Evolutionary conservation across 2,329 filamentous ascomycete species (phyloP).

Genomic region (Fusarium sp.): DNA sequence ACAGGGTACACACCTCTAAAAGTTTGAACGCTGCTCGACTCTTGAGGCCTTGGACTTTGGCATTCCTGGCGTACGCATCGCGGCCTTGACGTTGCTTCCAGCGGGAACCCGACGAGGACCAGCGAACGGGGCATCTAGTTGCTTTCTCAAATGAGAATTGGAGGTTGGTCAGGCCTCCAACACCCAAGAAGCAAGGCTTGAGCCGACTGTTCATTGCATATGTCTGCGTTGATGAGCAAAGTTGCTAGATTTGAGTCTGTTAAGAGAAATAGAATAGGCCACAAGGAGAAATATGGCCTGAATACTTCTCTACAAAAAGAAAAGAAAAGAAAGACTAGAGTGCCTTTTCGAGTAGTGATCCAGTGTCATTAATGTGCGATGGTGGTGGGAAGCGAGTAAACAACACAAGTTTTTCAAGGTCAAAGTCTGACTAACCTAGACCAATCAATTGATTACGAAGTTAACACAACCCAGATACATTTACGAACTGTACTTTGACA

Average conservation of each 20-base stretch:
- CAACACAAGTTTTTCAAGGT: not conserved
- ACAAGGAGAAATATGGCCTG: too few species aligned
- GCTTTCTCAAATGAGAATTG: not conserved
- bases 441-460: not conserved
- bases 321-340: not conserved
- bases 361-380: not conserved
- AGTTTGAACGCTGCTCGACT: slow-evolving; percentile 95
- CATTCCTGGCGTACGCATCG: slow-evolving; percentile 80
- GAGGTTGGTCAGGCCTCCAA: not conserved
- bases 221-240: not conserved
- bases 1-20: slow-evolving; percentile 71
- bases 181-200: not conserved
- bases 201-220: slow-evolving; percentile 14
- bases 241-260: not conserved
- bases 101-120: slow-evolving; percentile 72
- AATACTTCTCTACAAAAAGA: not conserved
- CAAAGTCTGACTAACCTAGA: slow-evolving; percentile 11
- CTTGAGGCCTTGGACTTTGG: slow-evolving; percentile 83
- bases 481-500: not conserved
- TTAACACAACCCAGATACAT: not conserved
- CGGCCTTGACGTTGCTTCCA: slow-evolving; percentile 85
- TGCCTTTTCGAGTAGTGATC: too few species aligned
- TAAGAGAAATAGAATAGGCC: not conserved
- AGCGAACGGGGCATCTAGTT: slow-evolving; percentile 15
- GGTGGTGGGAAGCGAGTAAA: not conserved